These are phyloP conservation scores for Calocybe gambosa DNA, from an alignment of 1,284 basidiomycete genomes.

Conservation along the genomic window DNA sequence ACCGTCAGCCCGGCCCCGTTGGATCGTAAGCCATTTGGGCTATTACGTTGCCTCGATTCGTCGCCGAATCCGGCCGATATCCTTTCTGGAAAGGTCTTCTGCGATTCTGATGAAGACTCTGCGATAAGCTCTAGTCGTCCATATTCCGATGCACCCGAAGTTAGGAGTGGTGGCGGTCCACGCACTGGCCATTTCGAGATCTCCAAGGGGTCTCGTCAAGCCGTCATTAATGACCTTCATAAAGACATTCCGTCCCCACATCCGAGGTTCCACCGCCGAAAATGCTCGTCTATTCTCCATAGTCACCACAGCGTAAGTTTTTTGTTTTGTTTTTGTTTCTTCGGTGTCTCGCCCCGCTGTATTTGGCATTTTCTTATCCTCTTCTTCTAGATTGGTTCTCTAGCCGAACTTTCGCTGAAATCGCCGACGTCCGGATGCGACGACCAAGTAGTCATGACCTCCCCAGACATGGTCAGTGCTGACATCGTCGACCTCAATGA, in stretches of 20 bases:
- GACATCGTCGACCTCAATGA: constrained; percentile 70
- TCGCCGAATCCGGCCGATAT: constrained; percentile 59
- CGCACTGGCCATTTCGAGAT: constrained; percentile 52
- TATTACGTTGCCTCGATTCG: constrained; percentile 27
- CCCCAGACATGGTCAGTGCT: constrained; percentile 31
- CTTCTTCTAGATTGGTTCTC: not conserved
- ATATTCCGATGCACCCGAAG: constrained; percentile 17
- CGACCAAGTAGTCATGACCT: constrained; percentile 19
- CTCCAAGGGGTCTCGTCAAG: constrained; percentile 32
- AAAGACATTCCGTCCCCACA: constrained; percentile 62
- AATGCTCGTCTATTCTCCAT: constrained; percentile 21
- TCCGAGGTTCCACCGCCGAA: constrained; percentile 39
- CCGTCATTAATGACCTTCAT: constrained; percentile 54
- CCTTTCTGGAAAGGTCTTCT: constrained; percentile 49
- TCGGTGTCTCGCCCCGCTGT: too few relatives aligned
- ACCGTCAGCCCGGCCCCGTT: constrained; percentile 37
- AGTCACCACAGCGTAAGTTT: constrained; percentile 29
- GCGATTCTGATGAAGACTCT: constrained; percentile 41
- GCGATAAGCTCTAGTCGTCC: constrained; percentile 22
- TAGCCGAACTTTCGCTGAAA: constrained; percentile 28
- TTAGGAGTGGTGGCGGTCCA: constrained; percentile 29
- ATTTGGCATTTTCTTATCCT: constrained; percentile 6
- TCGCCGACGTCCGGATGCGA: constrained; percentile 22
- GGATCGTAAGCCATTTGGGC: constrained; percentile 25
- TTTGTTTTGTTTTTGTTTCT: constrained; percentile 6